Evolutionary conservation across 352 stramenopile species (phyloP), one percentile per base, ranked within the genome.

Genomic region (Pythium angustatum): DNA sequence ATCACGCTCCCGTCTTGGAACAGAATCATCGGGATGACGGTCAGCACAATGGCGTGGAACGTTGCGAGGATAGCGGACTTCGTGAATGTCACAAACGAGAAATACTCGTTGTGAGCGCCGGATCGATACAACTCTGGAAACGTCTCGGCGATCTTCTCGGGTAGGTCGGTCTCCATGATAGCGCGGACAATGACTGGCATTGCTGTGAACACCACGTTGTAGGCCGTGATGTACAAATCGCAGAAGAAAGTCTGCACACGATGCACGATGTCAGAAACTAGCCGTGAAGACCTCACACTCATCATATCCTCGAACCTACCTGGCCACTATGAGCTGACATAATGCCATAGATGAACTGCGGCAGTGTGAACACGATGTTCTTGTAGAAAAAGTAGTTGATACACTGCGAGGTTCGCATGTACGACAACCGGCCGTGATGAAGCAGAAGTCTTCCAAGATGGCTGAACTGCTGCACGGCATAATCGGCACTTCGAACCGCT

Each of bases 311-410:
- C 11, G 4, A 33, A 49, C 63, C 2, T 71, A 93, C 82, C 79
- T 89, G 83, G 15, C 72, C 85, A 41, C 76, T 98, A 62, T 98
- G 98, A 15, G 87, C 81, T 12, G 90, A 98, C 56, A 83, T 74
- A 17, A 94, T 68, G 33, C 88, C 79, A 64, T 86, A 97, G 49
- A 94, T 85, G 65, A 97, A 97, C 61, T 97, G 86, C 5, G 81
- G 79, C 8, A 97, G 54, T 9, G 90, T 96, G 56, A 98, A 93
- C 5, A 96, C 82, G 51, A 98, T 90, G 76, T 99, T 99, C 79
- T 99, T 99, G 90, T 99, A 99, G 74, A 99, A 99, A 57, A 98
- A 98, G 64, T 98, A 99, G 41, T 98, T 89, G 72, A 99, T 96
- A 50, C 97, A 93, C 62, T 97, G 92, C 21, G 87, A 89, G 54